Percentiles rank a stretch among this genome's conserved stretches.
phyloP scores from a whole-genome alignment of 2,329 filamentous ascomycete species.

The Pseudogymnoascus sp. region DNA sequence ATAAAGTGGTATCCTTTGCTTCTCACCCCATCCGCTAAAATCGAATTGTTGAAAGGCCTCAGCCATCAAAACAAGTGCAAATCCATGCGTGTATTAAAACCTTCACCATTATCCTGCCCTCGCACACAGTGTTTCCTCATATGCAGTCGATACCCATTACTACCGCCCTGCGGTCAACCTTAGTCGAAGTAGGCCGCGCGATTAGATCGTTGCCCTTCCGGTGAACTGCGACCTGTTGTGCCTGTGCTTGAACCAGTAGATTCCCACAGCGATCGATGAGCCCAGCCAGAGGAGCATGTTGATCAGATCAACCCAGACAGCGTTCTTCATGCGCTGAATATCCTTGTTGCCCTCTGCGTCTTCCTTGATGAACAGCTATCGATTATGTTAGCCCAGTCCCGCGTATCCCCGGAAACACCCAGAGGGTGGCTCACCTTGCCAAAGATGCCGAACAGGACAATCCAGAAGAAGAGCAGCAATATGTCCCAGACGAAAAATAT shows the following conservation, averaged over 20 bases:
- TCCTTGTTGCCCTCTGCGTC: slow-evolving; percentile 55
- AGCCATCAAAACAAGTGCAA: not conserved
- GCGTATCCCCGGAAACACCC: not conserved
- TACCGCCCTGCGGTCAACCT: not conserved
- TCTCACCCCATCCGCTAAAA: not conserved
- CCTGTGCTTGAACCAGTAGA: slow-evolving; percentile 53
- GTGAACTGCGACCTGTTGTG: slow-evolving; percentile 49
- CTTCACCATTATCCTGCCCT: not conserved
- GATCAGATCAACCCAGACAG: slow-evolving; percentile 74
- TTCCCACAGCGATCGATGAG: slow-evolving; percentile 46
- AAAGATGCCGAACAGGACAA: slow-evolving; percentile 76
- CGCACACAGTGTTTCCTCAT: not conserved
- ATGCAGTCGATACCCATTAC: not conserved
- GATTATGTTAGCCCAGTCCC: not conserved
- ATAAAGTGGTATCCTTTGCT: slow-evolving; percentile 5
- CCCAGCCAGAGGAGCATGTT: slow-evolving; percentile 72
- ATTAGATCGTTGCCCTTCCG: slow-evolving; percentile 48
- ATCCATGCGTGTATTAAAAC: not conserved
- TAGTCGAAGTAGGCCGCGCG: not conserved
- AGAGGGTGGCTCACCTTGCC: slow-evolving; percentile 43
- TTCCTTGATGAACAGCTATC: slow-evolving; percentile 62
- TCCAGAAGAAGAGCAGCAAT: slow-evolving; percentile 70
- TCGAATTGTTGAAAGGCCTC: not conserved
- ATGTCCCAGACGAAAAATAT: slow-evolving; percentile 61
- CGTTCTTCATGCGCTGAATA: slow-evolving; percentile 72